A percentile compares a stretch with the other conserved stretches of the same genome.
Evolutionary conservation across 768 basidiomycete genomes (phyloP).

Genomic region (Austroboletus festivus): DNA sequence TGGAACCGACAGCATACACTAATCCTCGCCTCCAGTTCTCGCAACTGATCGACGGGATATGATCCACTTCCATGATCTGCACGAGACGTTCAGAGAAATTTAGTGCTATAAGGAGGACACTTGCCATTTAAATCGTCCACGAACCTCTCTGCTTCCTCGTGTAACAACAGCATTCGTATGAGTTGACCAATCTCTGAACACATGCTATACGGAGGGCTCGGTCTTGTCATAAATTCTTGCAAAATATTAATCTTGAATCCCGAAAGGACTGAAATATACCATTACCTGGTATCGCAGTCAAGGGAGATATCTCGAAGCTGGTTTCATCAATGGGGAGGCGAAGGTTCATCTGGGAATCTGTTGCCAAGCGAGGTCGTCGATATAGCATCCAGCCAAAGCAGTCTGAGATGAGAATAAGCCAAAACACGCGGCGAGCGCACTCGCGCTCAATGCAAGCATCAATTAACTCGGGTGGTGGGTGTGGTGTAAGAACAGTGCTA

Average conservation of each 20-base stretch:
- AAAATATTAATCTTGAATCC: constrained; percentile 3
- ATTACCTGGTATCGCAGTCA: constrained; percentile 33
- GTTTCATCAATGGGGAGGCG: constrained; percentile 80
- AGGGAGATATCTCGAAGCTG: constrained; percentile 68
- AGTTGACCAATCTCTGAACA: constrained; percentile 67
- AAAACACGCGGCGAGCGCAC: constrained; percentile 78
- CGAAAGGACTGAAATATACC: neutral
- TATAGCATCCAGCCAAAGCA: constrained; percentile 39
- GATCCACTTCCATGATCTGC: constrained; percentile 26
- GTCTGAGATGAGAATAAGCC: constrained; percentile 69
- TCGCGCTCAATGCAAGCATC: constrained; percentile 68
- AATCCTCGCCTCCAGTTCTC: constrained; percentile 47
- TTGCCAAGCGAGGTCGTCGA: constrained; percentile 34
- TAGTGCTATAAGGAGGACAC: constrained; percentile 6
- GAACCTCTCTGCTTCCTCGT: constrained; percentile 55
- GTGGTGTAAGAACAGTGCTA: constrained; percentile 54
- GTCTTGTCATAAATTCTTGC: constrained; percentile 68
- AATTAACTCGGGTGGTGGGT: constrained; percentile 57
- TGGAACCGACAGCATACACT: constrained; percentile 16
- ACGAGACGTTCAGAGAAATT: constrained; percentile 23
- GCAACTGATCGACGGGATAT: constrained; percentile 34
- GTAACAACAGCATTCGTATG: constrained; percentile 64
- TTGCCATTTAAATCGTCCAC: constrained; percentile 52
- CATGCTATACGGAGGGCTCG: constrained; percentile 52
- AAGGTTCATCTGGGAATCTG: constrained; percentile 49